Evolutionary conservation across 352 stramenopile genomes (phyloP).

Genomic region (Pythium phragmiticola): DNA sequence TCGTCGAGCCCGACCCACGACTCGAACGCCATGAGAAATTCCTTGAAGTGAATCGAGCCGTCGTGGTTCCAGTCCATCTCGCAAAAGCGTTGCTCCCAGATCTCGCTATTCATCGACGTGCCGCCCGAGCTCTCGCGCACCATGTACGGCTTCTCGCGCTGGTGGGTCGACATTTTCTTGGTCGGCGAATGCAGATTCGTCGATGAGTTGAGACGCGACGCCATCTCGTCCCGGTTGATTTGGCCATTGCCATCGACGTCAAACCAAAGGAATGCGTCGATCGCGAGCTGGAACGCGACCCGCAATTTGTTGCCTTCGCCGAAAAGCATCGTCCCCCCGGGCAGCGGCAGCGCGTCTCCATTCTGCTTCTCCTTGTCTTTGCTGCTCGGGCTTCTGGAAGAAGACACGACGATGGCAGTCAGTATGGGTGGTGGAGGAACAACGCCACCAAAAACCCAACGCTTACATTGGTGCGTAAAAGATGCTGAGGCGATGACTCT

Average conservation of each 20-base stretch:
- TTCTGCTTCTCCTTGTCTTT: conserved; percentile 12
- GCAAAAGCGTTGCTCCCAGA: conserved; percentile 80
- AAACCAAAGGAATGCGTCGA: conserved; percentile 87
- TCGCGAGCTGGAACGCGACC: conserved; percentile 74
- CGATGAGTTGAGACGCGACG: conserved; percentile 53
- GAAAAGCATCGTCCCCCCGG: conserved; percentile 47
- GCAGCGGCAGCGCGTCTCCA: neutral
- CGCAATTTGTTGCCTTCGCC: conserved; percentile 83
- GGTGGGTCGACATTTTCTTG: conserved; percentile 61
- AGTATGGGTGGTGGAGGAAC: neutral
- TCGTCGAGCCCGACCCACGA: conserved; percentile 85
- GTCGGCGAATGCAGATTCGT: conserved; percentile 75
- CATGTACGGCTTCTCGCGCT: conserved; percentile 16
- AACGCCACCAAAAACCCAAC: neutral
- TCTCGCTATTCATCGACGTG: conserved; percentile 59
- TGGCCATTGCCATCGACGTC: conserved; percentile 71
- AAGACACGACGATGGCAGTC: neutral
- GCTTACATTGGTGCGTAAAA: conserved; percentile 77
- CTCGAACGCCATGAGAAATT: conserved; percentile 88
- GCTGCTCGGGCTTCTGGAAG: conserved; percentile 21
- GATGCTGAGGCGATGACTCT: conserved; percentile 69
- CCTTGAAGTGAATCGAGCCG: conserved; percentile 85
- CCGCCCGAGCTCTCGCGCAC: conserved; percentile 17
- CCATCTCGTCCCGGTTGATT: conserved; percentile 78
- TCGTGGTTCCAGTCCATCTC: conserved; percentile 90